Evolutionary conservation across 176 grass and related monocot genomes (phyloP).

Genomic region (Paspalum notatum): DNA sequence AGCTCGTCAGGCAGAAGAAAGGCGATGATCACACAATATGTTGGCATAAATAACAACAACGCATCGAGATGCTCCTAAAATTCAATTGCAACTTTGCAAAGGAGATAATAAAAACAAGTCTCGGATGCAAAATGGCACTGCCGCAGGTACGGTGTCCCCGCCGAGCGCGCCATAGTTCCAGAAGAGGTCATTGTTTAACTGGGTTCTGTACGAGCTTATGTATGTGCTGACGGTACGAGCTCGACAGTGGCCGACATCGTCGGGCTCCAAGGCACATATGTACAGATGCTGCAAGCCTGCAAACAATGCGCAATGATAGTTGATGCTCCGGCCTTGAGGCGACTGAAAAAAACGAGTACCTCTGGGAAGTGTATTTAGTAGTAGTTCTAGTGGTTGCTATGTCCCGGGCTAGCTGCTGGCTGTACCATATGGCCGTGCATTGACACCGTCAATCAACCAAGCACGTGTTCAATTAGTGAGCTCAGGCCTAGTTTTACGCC

Average conservation of each 20-base stretch:
- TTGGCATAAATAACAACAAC: background rate
- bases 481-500: background rate
- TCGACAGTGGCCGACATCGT: background rate
- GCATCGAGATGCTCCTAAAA: background rate
- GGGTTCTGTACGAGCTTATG: background rate
- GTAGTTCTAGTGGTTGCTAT: background rate
- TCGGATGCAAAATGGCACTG: background rate
- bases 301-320: background rate
- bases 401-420: background rate
- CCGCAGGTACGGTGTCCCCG: background rate
- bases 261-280: background rate
- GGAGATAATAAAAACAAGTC: background rate
- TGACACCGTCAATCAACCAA: background rate
- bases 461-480: background rate
- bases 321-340: background rate
- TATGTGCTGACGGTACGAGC: background rate
- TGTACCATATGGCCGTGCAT: too few species aligned
- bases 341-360: background rate
- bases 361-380: background rate
- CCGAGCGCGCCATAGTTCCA: background rate
- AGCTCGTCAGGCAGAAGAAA: background rate
- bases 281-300: background rate
- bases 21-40: background rate
- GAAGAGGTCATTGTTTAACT: slow-evolving; percentile 28
- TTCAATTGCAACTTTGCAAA: background rate